phyloP scores from a whole-genome alignment of 176 grass and related monocot genomes.

The Coix lacrymajobi region DNA sequence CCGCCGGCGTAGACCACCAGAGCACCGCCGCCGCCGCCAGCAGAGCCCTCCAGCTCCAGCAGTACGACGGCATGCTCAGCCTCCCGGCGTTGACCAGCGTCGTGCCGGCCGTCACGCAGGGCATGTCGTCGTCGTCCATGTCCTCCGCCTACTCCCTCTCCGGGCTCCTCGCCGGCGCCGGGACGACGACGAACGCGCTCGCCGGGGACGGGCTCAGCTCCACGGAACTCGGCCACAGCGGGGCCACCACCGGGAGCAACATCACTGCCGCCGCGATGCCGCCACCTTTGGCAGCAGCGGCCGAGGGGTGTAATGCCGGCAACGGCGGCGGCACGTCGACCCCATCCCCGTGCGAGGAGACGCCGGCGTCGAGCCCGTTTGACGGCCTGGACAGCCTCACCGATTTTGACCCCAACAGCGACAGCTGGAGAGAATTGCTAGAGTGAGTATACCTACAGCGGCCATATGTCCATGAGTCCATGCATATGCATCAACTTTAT shows the following conservation, averaged over 20 bases:
- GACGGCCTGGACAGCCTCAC: slow-evolving; percentile 53
- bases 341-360: slow-evolving; percentile 7
- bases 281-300: slow-evolving; percentile 21
- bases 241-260: slow-evolving; percentile 30
- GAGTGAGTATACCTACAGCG: slow-evolving; percentile 50
- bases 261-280: slow-evolving; percentile 17
- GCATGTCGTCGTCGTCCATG: neutral
- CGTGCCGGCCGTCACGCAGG: neutral
- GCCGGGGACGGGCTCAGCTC: slow-evolving; percentile 35
- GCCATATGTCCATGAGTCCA: no score
- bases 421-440: slow-evolving; percentile 71
- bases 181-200: neutral
- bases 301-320: slow-evolving; percentile 18
- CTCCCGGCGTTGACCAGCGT: slow-evolving; percentile 23
- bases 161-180: neutral
- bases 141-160: neutral
- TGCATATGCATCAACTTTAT: neutral
- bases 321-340: neutral
- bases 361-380: slow-evolving; percentile 51
- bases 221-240: slow-evolving; percentile 17
- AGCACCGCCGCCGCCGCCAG: neutral
- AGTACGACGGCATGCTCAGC: slow-evolving; percentile 46
- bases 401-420: slow-evolving; percentile 48
- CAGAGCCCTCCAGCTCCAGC: neutral
- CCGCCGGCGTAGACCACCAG: neutral